These are phyloP conservation scores for Corymbia citriodora DNA, from an alignment of 441 rosid genomes.

Conservation along the genomic window DNA sequence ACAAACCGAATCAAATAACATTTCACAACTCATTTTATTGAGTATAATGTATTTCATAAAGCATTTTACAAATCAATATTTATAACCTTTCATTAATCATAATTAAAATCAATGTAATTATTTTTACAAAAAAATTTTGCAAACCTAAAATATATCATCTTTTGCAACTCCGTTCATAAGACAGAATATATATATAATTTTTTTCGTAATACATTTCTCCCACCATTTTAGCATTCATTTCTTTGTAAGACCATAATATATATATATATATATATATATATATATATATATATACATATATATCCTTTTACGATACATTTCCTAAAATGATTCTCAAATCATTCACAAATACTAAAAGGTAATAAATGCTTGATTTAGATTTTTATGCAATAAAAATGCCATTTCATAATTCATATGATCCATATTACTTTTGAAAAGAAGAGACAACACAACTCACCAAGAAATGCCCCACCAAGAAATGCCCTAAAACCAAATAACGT, in stretches of 20 bases:
- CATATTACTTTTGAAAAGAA: background rate
- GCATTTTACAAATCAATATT: fast-evolving
- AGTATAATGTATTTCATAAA: fast-evolving
- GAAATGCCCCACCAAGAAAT: fast-evolving
- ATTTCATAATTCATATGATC: background rate
- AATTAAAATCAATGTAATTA: no score
- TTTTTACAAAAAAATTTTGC: no score
- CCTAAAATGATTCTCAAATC: background rate
- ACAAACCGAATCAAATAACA: background rate
- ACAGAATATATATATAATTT: no score
- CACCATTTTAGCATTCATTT: background rate
- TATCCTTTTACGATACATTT: background rate
- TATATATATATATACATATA: no score
- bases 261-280: no score
- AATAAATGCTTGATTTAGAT: background rate
- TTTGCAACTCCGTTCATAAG: fast-evolving
- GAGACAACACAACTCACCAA: fast-evolving
- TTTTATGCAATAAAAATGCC: background rate
- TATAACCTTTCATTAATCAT: background rate
- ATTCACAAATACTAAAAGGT: background rate
- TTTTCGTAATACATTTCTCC: no score
- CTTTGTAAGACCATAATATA: background rate
- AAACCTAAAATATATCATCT: no score
- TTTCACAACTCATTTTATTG: background rate
- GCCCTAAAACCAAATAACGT: background rate